These are phyloP conservation scores for Pestalotiopsis sp. DNA, from an alignment of 2,329 filamentous ascomycete genomes.

Conservation along the genomic window DNA sequence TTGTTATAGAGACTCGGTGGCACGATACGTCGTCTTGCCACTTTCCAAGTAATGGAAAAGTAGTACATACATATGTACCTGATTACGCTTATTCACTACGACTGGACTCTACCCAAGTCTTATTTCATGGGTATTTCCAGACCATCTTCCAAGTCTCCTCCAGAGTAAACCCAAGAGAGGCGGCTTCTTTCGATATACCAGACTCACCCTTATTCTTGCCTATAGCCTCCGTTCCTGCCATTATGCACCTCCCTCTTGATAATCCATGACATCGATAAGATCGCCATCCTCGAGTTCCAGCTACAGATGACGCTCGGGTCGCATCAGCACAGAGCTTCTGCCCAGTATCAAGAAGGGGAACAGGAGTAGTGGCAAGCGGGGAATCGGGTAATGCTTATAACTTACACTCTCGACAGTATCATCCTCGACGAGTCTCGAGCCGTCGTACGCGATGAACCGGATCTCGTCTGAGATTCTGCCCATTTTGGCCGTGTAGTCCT, in stretches of 20 bases:
- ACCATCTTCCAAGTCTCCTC: too few species aligned
- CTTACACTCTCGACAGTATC: background rate
- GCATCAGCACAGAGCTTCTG: background rate
- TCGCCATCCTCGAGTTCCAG: conserved; percentile 6
- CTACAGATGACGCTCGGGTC: background rate
- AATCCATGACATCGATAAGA: background rate
- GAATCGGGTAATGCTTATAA: too few species aligned
- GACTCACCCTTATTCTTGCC: background rate
- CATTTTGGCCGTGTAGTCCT: background rate
- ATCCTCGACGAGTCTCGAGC: background rate
- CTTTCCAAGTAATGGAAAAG: too few species aligned
- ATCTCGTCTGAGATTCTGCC: background rate
- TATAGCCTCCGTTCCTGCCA: background rate
- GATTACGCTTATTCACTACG: too few species aligned
- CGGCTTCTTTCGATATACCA: background rate
- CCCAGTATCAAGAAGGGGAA: background rate
- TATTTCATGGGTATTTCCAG: too few species aligned
- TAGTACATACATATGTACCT: too few species aligned
- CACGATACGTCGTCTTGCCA: too few species aligned
- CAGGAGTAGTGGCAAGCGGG: too few species aligned
- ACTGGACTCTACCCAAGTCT: too few species aligned
- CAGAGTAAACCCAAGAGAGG: too few species aligned
- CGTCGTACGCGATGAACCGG: background rate
- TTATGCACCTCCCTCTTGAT: background rate
- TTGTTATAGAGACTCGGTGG: too few species aligned